These are phyloP conservation scores for Aegle marmelos DNA, from an alignment of 345 rosid species.

Conservation along the genomic window DNA sequence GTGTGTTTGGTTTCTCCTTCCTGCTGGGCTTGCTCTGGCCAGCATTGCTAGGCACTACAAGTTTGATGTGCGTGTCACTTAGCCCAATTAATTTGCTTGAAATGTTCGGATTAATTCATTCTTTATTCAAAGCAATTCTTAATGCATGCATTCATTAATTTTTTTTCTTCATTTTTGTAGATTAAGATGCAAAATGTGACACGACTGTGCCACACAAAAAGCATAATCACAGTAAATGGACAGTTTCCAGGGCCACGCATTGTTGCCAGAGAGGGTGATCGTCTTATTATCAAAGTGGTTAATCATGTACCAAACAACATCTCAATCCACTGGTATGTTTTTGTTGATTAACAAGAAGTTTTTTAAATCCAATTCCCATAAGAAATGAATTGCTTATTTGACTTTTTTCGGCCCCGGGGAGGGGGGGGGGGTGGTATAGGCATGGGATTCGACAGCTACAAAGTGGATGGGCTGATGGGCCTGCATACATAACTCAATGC, in stretches of 20 bases:
- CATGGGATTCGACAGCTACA: constrained; percentile 40
- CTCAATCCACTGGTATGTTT: constrained; percentile 27
- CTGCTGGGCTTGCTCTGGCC: neutral
- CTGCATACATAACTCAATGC: constrained; percentile 39
- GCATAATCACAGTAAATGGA: constrained; percentile 35
- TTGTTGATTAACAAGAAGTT: neutral
- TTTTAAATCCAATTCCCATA: neutral
- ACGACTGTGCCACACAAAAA: constrained; percentile 30
- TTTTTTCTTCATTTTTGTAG: constrained; percentile 12
- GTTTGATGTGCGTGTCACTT: constrained; percentile 28
- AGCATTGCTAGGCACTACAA: constrained; percentile 40
- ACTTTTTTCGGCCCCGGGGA: no score
- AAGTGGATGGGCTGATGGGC: constrained; percentile 52
- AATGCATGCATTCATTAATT: neutral
- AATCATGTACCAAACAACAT: constrained; percentile 31
- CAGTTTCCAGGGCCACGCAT: constrained; percentile 33
- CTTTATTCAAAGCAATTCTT: neutral
- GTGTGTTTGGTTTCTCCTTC: constrained; percentile 4
- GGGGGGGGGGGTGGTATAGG: constrained; percentile 21
- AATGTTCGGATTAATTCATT: neutral
- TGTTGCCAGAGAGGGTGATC: constrained; percentile 37
- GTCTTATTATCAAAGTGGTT: constrained; percentile 27
- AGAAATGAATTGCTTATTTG: neutral
- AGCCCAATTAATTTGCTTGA: neutral
- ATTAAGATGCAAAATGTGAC: constrained; percentile 46